Percentiles rank a stretch among this genome's conserved stretches.
Evolutionary conservation across 306 rosid species (phyloP).

Genomic region (Cicer cuneatum): DNA sequence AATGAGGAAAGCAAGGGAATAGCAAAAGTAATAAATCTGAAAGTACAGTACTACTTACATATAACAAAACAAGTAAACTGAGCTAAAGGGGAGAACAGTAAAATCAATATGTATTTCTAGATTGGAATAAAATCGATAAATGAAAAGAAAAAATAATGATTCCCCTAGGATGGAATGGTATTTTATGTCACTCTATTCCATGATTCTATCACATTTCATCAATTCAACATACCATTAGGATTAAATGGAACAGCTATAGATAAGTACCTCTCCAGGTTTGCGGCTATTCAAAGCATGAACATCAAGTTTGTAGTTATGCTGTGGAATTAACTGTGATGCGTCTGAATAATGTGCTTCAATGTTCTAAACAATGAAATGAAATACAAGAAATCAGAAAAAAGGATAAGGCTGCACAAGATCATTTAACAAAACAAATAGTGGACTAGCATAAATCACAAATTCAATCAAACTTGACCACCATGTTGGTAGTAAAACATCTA

Average conservation of each 20-base stretch:
- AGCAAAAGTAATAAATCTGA: slow-evolving; percentile 23
- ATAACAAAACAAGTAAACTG: slow-evolving; percentile 6
- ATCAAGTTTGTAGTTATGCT: slow-evolving; percentile 98
- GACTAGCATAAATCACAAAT: slow-evolving; percentile 29
- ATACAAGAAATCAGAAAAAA: slow-evolving; percentile 38
- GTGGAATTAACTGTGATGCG: slow-evolving; percentile 83
- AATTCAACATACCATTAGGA: slow-evolving; percentile 19
- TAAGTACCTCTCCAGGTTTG: slow-evolving; percentile 89
- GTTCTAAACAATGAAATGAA: slow-evolving; percentile 63
- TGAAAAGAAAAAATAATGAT: slow-evolving; percentile 23
- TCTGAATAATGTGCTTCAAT: slow-evolving; percentile 87
- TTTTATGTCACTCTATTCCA: slow-evolving; percentile 26
- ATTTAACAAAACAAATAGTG: slow-evolving; percentile 38
- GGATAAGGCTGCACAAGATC: slow-evolving; percentile 14
- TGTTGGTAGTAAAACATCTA: slow-evolving; percentile 27
- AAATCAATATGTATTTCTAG: slow-evolving; percentile 24
- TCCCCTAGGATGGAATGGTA: slow-evolving; percentile 14
- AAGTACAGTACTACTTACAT: slow-evolving; percentile 4
- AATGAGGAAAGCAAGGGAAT: slow-evolving; percentile 28
- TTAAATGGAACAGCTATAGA: slow-evolving; percentile 37
- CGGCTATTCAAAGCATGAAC: slow-evolving; percentile 85
- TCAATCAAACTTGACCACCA: slow-evolving; percentile 33
- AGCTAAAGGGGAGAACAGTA: slow-evolving; percentile 25
- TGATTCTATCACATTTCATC: slow-evolving; percentile 21
- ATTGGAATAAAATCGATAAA: slow-evolving; percentile 2